Percentiles rank a stretch among this genome's conserved stretches.
Evolutionary conservation across 148 eudicot genomes (phyloP).

Genomic region (Diospyros lotus): DNA sequence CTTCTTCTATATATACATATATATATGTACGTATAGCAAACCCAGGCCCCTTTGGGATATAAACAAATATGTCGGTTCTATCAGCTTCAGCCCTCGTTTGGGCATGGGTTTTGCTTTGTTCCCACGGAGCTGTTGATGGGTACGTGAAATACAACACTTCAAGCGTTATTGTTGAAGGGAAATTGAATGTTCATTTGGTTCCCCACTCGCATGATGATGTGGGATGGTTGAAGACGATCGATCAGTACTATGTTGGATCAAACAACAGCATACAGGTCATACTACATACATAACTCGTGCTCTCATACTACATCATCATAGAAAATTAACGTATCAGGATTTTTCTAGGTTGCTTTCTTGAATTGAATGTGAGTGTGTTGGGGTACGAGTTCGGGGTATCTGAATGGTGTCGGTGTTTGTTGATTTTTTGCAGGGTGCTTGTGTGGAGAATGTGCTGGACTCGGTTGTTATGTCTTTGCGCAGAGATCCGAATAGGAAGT

Average conservation of each 20-base stretch:
- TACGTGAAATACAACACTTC: conserved; percentile 52
- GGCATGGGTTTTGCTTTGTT: conserved; percentile 21
- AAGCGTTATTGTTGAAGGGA: conserved; percentile 51
- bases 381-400: neutral
- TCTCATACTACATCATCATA: too few species aligned
- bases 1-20: too few species aligned
- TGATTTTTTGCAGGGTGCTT: conserved; percentile 57
- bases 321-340: neutral
- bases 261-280: conserved; percentile 74
- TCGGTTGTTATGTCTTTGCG: conserved; percentile 64
- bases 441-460: conserved; percentile 80
- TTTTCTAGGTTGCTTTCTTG: neutral
- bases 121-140: conserved; percentile 28
- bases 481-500: conserved; percentile 73
- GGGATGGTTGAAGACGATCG: conserved; percentile 97
- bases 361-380: neutral
- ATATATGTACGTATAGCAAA: too few species aligned
- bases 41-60: too few species aligned
- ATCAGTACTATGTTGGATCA: conserved; percentile 92
- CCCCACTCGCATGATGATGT: conserved; percentile 95
- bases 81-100: conserved; percentile 23
- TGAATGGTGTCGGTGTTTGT: neutral
- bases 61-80: neutral
- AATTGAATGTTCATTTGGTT: conserved; percentile 93
- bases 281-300: too few species aligned